Percentiles rank a stretch among this genome's conserved stretches.
Conservation (phyloP, 2,329 filamentous ascomycete species). For the Diaporthe destruens region DNA sequence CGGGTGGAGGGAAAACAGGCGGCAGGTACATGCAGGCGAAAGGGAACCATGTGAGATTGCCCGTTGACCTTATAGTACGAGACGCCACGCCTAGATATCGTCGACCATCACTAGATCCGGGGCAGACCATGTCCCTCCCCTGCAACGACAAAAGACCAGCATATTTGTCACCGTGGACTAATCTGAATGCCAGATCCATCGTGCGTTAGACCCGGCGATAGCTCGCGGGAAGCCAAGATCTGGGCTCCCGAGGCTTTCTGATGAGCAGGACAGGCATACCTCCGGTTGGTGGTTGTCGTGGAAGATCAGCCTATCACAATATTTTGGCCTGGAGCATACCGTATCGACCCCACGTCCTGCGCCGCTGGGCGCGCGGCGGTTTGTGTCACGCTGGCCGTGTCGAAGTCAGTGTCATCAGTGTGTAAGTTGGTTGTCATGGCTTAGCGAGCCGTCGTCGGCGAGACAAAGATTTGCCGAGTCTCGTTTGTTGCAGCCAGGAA, state of each 20-base stretch:
- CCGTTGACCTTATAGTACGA: background rate
- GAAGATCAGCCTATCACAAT: background rate
- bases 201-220: slow-evolving; percentile 17
- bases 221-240: slow-evolving; percentile 19
- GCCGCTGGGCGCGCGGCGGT: slow-evolving; percentile 16
- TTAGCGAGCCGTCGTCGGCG: slow-evolving; percentile 33
- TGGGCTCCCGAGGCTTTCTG: slow-evolving; percentile 19
- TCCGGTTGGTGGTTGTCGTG: background rate
- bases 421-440: slow-evolving; percentile 1
- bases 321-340: background rate
- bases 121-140: background rate
- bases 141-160: slow-evolving; percentile 13
- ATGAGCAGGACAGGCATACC: slow-evolving; percentile 10
- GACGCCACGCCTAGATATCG: slow-evolving; percentile 1
- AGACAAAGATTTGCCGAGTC: slow-evolving; percentile 40
- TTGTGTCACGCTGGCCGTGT: slow-evolving; percentile 22
- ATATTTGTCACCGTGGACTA: slow-evolving; percentile 35
- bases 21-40: background rate
- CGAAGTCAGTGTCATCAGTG: background rate
- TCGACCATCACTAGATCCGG: background rate
- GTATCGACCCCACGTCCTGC: background rate
- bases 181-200: slow-evolving; percentile 23
- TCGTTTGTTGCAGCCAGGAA: background rate
- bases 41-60: background rate
- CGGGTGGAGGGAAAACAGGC: background rate